Evolutionary conservation across 129 eudicot species (phyloP), one percentile per base, ranked within the genome.

Genomic region (Artemisia argyi): DNA sequence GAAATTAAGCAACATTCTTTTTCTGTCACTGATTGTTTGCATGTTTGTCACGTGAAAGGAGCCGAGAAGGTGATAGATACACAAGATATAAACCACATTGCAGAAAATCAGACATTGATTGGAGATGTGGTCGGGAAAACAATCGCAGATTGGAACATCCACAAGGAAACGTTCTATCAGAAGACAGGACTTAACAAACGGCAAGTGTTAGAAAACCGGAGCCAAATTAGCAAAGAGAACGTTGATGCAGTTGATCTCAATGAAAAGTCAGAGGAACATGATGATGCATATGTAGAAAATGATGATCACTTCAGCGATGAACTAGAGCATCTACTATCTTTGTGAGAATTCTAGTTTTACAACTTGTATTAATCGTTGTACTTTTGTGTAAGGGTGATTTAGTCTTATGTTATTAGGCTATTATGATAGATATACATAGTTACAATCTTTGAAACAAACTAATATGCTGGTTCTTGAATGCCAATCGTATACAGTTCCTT

Each of bases 71-170:
- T 82, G 70, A 69, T 89, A 26, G 85, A 78, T 71, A 83, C 89
- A 39, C 48, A 74, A 72, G 77, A 85, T 67, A 83, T 92, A 78
- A 82, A 87, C 85, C 98, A 92, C 87, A 85, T 89, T 80, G 89
- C 88, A 6, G 84, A 85, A 74, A 56, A 76, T 39, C 73, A 77
- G 73, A 62, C 61, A 66, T 56, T 85, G 66, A 81, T 89, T 46
- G 96, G 98, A 77, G 98, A 92, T 28, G 75, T 74, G 11, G 79
- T 92, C 55, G 94, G 73, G 82, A 81, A 86, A 76, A 85, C 84
- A 48, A 81, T 75, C 72, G 76, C 82, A 57, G 86, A 79, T 18
- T 91, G 97, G 97, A 82, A 80, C 59, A 49, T 9, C 18, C 83
- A 77, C 68, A 86, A 86, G 74, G 86, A 83, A 67, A 1, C 53